A percentile compares a stretch with the other conserved stretches of the same genome.
Evolutionary conservation across 805 yeast genomes (phyloP).

Genomic region (Barnettozyma vustinii): DNA sequence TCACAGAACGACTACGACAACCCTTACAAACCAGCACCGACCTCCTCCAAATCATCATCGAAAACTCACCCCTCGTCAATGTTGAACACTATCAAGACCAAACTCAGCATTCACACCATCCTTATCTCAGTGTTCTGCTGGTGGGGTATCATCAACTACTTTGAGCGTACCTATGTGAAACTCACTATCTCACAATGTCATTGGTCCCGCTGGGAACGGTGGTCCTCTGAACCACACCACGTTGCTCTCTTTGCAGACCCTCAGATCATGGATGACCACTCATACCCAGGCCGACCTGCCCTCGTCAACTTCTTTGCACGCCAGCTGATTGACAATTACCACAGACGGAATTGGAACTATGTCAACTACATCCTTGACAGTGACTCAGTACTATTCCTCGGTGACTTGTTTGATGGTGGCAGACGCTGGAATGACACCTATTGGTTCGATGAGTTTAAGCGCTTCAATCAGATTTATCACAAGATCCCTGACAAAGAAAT

Average conservation of each 20-base stretch:
- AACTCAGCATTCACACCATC: constrained; percentile 11
- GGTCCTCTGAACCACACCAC: constrained; percentile 44
- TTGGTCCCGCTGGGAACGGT: constrained; percentile 67
- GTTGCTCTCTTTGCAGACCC: constrained; percentile 84
- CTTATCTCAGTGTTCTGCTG: constrained; percentile 30
- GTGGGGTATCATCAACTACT: constrained; percentile 42
- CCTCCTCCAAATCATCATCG: constrained; percentile 3
- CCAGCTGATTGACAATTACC: constrained; percentile 68
- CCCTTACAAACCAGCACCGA: constrained; percentile 14
- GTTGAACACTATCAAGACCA: neutral
- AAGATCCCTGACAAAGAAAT: constrained; percentile 40
- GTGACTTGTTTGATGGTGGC: constrained; percentile 95
- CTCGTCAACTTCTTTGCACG: constrained; percentile 50
- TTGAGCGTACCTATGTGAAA: constrained; percentile 48
- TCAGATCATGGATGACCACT: constrained; percentile 81
- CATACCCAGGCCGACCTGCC: constrained; percentile 70
- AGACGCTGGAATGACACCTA: constrained; percentile 70
- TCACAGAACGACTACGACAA: neutral
- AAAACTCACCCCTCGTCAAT: neutral
- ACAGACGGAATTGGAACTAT: constrained; percentile 65
- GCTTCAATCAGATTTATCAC: constrained; percentile 69
- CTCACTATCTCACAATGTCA: constrained; percentile 41
- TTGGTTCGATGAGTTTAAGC: constrained; percentile 65
- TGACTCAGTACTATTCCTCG: constrained; percentile 71
- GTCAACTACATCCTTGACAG: constrained; percentile 61